These are phyloP conservation scores for Artemisia tridentata DNA, from an alignment of 129 eudicot species.

Conservation along the genomic window DNA sequence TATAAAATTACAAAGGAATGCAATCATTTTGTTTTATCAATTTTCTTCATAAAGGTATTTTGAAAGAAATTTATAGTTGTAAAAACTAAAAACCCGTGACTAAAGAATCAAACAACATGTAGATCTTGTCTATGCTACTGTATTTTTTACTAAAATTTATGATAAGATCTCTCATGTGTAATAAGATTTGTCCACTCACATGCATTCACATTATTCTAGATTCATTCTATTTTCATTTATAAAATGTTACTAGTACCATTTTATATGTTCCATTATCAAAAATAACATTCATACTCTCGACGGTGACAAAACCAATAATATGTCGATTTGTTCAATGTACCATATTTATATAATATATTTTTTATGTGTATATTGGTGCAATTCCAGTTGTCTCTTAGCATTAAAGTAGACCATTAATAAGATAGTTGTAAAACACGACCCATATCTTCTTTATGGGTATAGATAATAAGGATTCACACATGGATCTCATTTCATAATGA, in stretches of 20 bases:
- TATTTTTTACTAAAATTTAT: constrained; percentile 2
- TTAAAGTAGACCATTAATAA: too few relatives aligned
- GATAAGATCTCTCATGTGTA: constrained; percentile 9
- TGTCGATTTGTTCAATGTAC: not conserved
- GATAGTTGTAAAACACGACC: too few relatives aligned
- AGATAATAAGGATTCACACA: too few relatives aligned
- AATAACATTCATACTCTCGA: not conserved
- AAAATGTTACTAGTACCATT: not conserved
- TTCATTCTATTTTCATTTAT: constrained; percentile 14
- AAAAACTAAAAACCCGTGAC: constrained; percentile 12
- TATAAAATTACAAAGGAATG: not conserved
- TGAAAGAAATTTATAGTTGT: not conserved
- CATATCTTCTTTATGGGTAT: too few relatives aligned
- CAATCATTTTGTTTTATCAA: not conserved
- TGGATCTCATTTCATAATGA: not conserved
- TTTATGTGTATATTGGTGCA: too few relatives aligned
- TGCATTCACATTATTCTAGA: constrained; percentile 21
- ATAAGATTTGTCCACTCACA: constrained; percentile 14
- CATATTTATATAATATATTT: not conserved
- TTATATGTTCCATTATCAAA: not conserved
- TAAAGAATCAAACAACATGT: constrained; percentile 23
- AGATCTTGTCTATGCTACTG: constrained; percentile 21
- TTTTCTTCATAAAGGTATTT: not conserved
- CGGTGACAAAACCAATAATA: not conserved
- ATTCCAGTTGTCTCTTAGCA: too few relatives aligned